These are phyloP conservation scores for Crepidotus variabilis DNA, from an alignment of 768 basidiomycete genomes.

Conservation along the genomic window DNA sequence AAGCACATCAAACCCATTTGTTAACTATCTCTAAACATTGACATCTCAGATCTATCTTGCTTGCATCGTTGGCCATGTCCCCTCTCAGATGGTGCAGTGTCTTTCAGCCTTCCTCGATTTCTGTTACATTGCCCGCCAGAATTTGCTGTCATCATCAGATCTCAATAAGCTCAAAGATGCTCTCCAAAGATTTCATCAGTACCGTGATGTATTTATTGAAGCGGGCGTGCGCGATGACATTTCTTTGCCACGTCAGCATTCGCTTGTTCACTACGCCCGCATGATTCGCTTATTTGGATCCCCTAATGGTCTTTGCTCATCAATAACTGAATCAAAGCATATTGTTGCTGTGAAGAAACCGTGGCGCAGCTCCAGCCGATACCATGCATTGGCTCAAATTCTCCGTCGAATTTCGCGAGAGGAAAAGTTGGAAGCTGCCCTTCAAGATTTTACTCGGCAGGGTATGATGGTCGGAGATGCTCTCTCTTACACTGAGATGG, in stretches of 20 bases:
- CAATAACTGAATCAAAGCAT: constrained; percentile 26
- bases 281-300: constrained; percentile 17
- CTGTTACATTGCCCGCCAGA: constrained; percentile 15
- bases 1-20: constrained; percentile 13
- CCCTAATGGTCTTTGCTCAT: constrained; percentile 23
- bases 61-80: constrained; percentile 16
- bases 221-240: constrained; percentile 10
- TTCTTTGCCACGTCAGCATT: constrained; percentile 22
- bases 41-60: constrained; percentile 19
- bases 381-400: constrained; percentile 25
- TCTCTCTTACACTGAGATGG: neutral
- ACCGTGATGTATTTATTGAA: neutral
- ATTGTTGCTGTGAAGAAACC: constrained; percentile 26
- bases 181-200: constrained; percentile 17
- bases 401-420: constrained; percentile 16
- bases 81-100: constrained; percentile 11
- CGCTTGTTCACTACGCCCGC: constrained; percentile 13
- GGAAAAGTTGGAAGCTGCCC: constrained; percentile 19
- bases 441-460: neutral
- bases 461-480: constrained; percentile 13
- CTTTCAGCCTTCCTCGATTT: constrained; percentile 18
- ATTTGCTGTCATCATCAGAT: neutral
- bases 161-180: neutral
- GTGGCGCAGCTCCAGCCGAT: constrained; percentile 23
- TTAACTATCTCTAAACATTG: constrained; percentile 7